Percentiles rank a stretch among this genome's conserved stretches.
phyloP scores from a whole-genome alignment of 106 monocot species.

The Posidonia australis region DNA sequence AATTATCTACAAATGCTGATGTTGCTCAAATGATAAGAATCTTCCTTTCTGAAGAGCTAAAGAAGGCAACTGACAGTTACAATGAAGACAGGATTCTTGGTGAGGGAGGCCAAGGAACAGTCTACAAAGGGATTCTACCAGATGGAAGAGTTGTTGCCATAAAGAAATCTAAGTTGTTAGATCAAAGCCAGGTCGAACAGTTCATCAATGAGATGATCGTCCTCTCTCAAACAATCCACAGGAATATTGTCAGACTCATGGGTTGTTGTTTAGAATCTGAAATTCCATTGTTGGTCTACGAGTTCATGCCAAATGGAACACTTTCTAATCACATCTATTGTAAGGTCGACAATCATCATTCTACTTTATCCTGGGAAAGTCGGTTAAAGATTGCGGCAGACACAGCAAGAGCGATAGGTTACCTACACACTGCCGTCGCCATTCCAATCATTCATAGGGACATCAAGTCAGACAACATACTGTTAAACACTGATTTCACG shows the following conservation, averaged over 20 bases:
- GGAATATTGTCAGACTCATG: constrained; percentile 15
- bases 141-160: constrained; percentile 11
- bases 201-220: constrained; percentile 19
- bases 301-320: constrained; percentile 15
- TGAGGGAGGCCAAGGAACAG: constrained; percentile 11
- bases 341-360: not conserved
- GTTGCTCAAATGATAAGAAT: constrained; percentile 2
- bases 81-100: constrained; percentile 4
- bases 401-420: constrained; percentile 29
- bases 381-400: constrained; percentile 27
- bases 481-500: constrained; percentile 19
- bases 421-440: constrained; percentile 26
- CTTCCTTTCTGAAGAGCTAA: constrained; percentile 11
- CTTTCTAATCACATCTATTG: constrained; percentile 5
- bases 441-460: constrained; percentile 40
- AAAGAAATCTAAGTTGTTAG: constrained; percentile 14
- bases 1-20: constrained; percentile 7
- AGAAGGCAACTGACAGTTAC: constrained; percentile 18
- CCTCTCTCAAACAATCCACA: constrained; percentile 18
- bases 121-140: constrained; percentile 17
- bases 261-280: constrained; percentile 18
- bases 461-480: constrained; percentile 37
- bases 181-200: constrained; percentile 9
- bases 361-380: constrained; percentile 11
- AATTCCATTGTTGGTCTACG: constrained; percentile 18